A percentile compares a stretch with the other conserved stretches of the same genome.
phyloP scores from a whole-genome alignment of 2,329 filamentous ascomycete genomes.

The Hypoxylon sp. region DNA sequence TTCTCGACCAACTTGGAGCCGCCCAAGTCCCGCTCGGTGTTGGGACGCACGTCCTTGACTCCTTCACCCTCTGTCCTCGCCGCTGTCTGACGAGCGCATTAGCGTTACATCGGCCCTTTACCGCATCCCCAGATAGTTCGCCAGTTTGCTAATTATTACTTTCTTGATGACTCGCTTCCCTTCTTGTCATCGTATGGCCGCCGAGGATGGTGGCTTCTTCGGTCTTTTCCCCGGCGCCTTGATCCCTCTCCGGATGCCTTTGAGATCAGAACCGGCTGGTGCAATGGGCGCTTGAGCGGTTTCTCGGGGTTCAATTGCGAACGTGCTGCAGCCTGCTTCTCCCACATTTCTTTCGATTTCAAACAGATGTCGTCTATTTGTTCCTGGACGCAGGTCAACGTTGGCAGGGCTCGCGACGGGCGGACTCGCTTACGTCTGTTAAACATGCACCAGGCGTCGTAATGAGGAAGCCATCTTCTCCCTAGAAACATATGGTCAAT shows the following conservation, averaged over 20 bases:
- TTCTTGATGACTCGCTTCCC: conserved; percentile 47
- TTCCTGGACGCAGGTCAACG: conserved; percentile 58
- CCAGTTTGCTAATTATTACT: conserved; percentile 43
- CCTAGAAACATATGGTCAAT: conserved; percentile 57
- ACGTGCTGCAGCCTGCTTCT: conserved; percentile 66
- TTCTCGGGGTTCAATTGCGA: conserved; percentile 61
- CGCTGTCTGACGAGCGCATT: conserved; percentile 33
- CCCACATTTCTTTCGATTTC: conserved; percentile 70
- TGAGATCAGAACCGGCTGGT: conserved; percentile 66
- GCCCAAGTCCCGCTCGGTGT: conserved; percentile 42
- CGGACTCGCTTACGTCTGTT: conserved; percentile 64
- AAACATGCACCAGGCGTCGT: conserved; percentile 68
- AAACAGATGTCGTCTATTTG: conserved; percentile 73
- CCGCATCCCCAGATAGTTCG: conserved; percentile 40
- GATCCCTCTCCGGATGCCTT: conserved; percentile 54
- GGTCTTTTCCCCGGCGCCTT: conserved; percentile 53
- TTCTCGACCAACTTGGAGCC: conserved; percentile 45
- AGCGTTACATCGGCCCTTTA: conserved; percentile 44
- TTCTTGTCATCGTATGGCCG: conserved; percentile 51
- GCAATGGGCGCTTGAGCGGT: conserved; percentile 67
- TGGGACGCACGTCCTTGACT: conserved; percentile 42
- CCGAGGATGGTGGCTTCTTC: conserved; percentile 50
- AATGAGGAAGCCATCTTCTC: conserved; percentile 72
- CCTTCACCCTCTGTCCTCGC: conserved; percentile 37
- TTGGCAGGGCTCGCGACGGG: conserved; percentile 9